Conservation (phyloP, 148 eudicot species). For the Cornus controversa region DNA sequence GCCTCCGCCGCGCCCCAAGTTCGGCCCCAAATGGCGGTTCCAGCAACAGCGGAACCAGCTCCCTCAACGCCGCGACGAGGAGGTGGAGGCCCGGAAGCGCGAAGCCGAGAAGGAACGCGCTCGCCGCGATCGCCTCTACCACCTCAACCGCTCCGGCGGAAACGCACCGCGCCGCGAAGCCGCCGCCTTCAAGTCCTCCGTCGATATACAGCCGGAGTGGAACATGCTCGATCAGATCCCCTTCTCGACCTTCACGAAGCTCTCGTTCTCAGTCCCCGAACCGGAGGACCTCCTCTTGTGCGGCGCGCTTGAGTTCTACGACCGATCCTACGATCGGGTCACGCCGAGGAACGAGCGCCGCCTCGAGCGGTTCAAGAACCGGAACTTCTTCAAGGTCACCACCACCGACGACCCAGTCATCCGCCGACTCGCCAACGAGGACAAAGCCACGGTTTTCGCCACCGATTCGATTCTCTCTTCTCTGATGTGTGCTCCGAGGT, state of each 20-base stretch:
- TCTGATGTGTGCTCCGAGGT: slow-evolving; percentile 81
- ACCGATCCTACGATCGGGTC: slow-evolving; percentile 61
- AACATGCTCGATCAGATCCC: slow-evolving; percentile 97
- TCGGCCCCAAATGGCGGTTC: slow-evolving; percentile 82
- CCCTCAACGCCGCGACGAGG: slow-evolving; percentile 79
- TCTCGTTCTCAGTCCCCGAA: slow-evolving; percentile 67
- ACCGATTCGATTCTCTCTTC: slow-evolving; percentile 78
- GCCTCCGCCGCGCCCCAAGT: slow-evolving; percentile 65
- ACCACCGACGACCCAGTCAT: slow-evolving; percentile 93
- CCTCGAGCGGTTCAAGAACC: slow-evolving; percentile 74
- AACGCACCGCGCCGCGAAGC: slow-evolving; percentile 62
- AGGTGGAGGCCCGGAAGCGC: slow-evolving; percentile 75
- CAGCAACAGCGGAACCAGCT: slow-evolving; percentile 48
- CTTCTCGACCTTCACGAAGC: slow-evolving; percentile 77
- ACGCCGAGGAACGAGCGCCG: slow-evolving; percentile 76
- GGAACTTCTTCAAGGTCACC: slow-evolving; percentile 86
- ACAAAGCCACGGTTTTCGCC: slow-evolving; percentile 90
- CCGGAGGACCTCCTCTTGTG: slow-evolving; percentile 80
- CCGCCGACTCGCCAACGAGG: slow-evolving; percentile 82
- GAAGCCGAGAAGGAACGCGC: slow-evolving; percentile 89
- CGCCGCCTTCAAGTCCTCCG: slow-evolving; percentile 69
- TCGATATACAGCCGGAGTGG: slow-evolving; percentile 97
- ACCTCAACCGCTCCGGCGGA: slow-evolving; percentile 54
- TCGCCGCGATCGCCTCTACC: slow-evolving; percentile 67
- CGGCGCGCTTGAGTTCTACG: slow-evolving; percentile 68